Base-by-base conservation (phyloP, 2,329 filamentous ascomycete genomes). In the Dactylellina parvicollis region DNA sequence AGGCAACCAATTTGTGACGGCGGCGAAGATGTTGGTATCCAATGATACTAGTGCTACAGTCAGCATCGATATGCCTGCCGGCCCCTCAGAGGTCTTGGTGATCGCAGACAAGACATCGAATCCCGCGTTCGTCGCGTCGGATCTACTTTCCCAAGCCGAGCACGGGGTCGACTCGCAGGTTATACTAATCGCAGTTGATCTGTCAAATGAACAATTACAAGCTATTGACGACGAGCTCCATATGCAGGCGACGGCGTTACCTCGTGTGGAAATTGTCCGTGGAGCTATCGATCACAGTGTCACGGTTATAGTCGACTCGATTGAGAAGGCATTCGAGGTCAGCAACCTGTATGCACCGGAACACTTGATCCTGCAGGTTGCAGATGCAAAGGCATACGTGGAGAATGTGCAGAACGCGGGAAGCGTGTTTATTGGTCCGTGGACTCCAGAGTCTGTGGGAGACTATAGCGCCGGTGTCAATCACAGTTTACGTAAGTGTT, bases 381-480 rank as follows among this genome's bases (percentile, higher is more conserved):
- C 89, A 75, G 85, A 96, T 75, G 90, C 95, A 4, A 88, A 90
- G 77, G 84, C 86, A 69, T 85, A 89, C 2, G 89, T 96, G 0
- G 88, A 91, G 34, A 83, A 89, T 80, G 92, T 99, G 22, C 87
- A 92, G 83, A 97, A 99, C 78, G 95, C 95, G 1, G 95, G 95
- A 16, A 96, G 92, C 80, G 93, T 99, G 4, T 99, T 99, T 80
- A 89, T 98, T 76, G 95, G 95, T 8, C 86, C 90, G 76, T 99
- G 95, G 95, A 98, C 95, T 0, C 95, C 95, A 4, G 95, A 99
- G 83, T 96, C 92, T 80, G 95, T 99, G 2, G 95, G 95, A 47
- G 95, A 99, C 81, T 99, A 99, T 83, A 96, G 92, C 75, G 95
- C 95, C 59, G 95, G 95, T 79, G 95, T 99, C 42, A 99, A 99